Percentiles rank a stretch among this genome's conserved stretches.
Conservation (phyloP, 331 rosid genomes). For the Phaseolus coccineus region DNA sequence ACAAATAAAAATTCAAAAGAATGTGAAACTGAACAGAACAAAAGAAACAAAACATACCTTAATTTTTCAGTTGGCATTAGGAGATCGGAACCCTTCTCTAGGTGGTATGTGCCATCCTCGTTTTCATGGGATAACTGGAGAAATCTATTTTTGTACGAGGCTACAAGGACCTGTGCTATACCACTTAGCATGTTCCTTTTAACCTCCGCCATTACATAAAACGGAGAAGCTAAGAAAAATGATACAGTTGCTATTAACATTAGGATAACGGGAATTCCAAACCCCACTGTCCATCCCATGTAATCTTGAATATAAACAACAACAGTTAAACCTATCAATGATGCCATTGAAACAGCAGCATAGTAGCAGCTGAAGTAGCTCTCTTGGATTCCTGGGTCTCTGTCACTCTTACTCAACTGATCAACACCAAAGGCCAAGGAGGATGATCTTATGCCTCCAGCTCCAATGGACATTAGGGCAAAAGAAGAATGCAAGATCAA, state of each 20-base stretch:
- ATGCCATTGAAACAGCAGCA: constrained; percentile 15
- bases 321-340: constrained; percentile 39
- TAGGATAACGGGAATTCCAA: constrained; percentile 53
- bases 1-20: not conserved
- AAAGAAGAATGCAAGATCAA: constrained; percentile 44
- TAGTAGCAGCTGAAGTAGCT: constrained; percentile 51
- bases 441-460: constrained; percentile 50
- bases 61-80: constrained; percentile 38
- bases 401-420: constrained; percentile 41
- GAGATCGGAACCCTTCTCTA: constrained; percentile 40
- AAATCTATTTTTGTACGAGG: constrained; percentile 51
- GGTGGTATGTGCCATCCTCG: constrained; percentile 7
- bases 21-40: not conserved
- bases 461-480: constrained; percentile 47
- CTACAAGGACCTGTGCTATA: constrained; percentile 48
- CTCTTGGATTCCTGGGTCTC: constrained; percentile 35
- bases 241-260: constrained; percentile 39
- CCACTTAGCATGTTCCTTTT: constrained; percentile 44
- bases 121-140: constrained; percentile 18
- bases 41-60: constrained; percentile 34
- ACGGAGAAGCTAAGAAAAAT: constrained; percentile 53
- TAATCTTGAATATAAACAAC: constrained; percentile 55
- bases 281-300: constrained; percentile 61
- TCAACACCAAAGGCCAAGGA: constrained; percentile 59
- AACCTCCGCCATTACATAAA: constrained; percentile 47